These are phyloP conservation scores for Tolypocladium cylindrosporum DNA, from an alignment of 2,329 filamentous ascomycete species.

Conservation along the genomic window DNA sequence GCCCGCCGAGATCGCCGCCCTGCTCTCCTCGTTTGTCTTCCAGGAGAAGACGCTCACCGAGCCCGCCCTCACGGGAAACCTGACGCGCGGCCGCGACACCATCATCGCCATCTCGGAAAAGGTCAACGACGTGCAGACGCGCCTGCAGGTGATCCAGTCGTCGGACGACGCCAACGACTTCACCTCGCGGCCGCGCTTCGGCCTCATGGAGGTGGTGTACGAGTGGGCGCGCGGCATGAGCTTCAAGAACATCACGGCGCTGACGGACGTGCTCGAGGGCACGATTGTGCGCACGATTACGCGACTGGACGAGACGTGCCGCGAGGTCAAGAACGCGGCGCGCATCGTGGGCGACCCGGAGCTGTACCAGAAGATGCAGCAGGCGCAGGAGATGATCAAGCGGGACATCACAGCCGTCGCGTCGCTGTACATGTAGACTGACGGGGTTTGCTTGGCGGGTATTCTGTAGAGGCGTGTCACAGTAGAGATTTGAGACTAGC, in stretches of 20 bases:
- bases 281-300: conserved; percentile 96
- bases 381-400: conserved; percentile 96
- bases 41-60: conserved; percentile 86
- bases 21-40: conserved; percentile 92
- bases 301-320: conserved; percentile 85
- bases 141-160: conserved; percentile 85
- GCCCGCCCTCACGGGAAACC: conserved; percentile 69
- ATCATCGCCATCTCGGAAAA: conserved; percentile 89
- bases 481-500: neutral
- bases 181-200: conserved; percentile 76
- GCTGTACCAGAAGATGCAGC: conserved; percentile 93
- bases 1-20: conserved; percentile 88
- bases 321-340: conserved; percentile 95
- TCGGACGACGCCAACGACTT: conserved; percentile 91
- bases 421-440: conserved; percentile 67
- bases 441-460: neutral
- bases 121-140: conserved; percentile 80
- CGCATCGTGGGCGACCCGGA: conserved; percentile 90
- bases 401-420: conserved; percentile 87
- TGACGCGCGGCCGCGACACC: conserved; percentile 73
- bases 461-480: too few species aligned
- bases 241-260: conserved; percentile 92
- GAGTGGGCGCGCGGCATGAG: conserved; percentile 98
- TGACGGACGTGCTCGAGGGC: conserved; percentile 94
- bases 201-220: conserved; percentile 93